Evolutionary conservation across 2,329 filamentous ascomycete genomes (phyloP).

Genomic region (Calonectria leucothoes): DNA sequence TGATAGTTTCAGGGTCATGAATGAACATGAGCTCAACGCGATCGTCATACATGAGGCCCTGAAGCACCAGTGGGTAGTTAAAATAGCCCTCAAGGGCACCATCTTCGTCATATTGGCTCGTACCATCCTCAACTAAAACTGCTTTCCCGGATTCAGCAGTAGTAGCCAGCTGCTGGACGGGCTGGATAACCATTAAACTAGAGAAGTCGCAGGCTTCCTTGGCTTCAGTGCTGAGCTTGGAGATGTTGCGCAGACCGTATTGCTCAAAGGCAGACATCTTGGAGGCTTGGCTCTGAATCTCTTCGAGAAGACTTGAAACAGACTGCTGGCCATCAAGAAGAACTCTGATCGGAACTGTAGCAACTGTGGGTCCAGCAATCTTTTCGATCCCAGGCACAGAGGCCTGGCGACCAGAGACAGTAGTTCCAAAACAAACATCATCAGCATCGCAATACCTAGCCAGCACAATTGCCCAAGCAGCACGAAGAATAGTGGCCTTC

Average conservation of each 20-base stretch:
- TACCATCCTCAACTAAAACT: neutral
- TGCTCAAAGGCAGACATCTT: slow-evolving; percentile 29
- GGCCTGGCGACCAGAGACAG: slow-evolving; percentile 17
- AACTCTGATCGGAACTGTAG: slow-evolving; percentile 38
- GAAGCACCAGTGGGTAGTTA: neutral
- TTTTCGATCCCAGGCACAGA: slow-evolving; percentile 31
- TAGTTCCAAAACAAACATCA: slow-evolving; percentile 9
- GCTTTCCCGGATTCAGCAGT: neutral
- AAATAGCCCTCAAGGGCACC: slow-evolving; percentile 7
- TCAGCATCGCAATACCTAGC: slow-evolving; percentile 5
- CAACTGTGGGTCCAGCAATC: slow-evolving; percentile 46
- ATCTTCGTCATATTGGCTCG: neutral
- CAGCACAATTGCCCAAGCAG: slow-evolving; percentile 12
- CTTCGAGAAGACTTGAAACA: slow-evolving; percentile 47
- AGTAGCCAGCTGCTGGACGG: neutral
- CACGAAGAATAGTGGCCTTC: slow-evolving; percentile 5
- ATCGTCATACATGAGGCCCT: slow-evolving; percentile 1
- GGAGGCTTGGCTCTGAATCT: slow-evolving; percentile 29
- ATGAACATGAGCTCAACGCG: slow-evolving; percentile 2
- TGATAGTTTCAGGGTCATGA: neutral
- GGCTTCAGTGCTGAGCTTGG: slow-evolving; percentile 19
- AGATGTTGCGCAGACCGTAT: slow-evolving; percentile 31
- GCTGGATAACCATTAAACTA: slow-evolving; percentile 44
- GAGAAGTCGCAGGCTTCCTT: slow-evolving; percentile 40
- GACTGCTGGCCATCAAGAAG: slow-evolving; percentile 40